phyloP scores from a whole-genome alignment of 805 yeast genomes.

The Saturnispora gosingensis region DNA sequence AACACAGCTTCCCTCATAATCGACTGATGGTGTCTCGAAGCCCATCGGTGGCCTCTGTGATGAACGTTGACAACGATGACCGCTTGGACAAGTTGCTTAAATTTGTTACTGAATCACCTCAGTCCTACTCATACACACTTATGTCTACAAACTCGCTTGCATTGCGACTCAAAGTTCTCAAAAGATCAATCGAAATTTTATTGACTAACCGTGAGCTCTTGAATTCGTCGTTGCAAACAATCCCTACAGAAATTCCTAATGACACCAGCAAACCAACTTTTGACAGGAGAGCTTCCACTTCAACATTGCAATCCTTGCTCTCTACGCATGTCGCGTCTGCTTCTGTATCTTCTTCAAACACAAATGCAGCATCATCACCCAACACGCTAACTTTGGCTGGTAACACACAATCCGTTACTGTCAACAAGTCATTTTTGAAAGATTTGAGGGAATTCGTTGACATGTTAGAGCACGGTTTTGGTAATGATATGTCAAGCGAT shows the following conservation, averaged over 20 bases:
- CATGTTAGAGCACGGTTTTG: conserved; percentile 34
- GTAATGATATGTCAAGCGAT: conserved; percentile 16
- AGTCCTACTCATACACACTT: conserved; percentile 78
- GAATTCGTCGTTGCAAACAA: conserved; percentile 19
- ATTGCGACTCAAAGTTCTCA: conserved; percentile 61
- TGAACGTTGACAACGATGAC: background rate
- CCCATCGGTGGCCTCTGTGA: background rate
- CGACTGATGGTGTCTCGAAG: conserved; percentile 2
- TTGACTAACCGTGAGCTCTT: conserved; percentile 47
- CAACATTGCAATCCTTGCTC: conserved; percentile 38
- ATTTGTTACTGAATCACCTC: conserved; percentile 73
- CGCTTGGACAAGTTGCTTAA: conserved; percentile 24
- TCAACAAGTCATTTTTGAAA: conserved; percentile 21
- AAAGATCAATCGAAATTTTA: conserved; percentile 66
- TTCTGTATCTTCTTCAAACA: background rate
- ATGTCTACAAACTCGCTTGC: conserved; percentile 75
- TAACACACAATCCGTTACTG: conserved; percentile 11
- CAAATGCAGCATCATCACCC: background rate
- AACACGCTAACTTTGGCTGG: conserved; percentile 2
- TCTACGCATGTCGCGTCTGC: conserved; percentile 19
- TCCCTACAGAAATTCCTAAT: conserved; percentile 6
- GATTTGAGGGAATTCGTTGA: conserved; percentile 43
- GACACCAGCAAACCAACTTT: conserved; percentile 9
- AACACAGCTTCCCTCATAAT: conserved; percentile 1
- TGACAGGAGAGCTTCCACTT: conserved; percentile 37